Conservation (phyloP, 2,329 filamentous ascomycete species). For the Penicillium palitans region DNA sequence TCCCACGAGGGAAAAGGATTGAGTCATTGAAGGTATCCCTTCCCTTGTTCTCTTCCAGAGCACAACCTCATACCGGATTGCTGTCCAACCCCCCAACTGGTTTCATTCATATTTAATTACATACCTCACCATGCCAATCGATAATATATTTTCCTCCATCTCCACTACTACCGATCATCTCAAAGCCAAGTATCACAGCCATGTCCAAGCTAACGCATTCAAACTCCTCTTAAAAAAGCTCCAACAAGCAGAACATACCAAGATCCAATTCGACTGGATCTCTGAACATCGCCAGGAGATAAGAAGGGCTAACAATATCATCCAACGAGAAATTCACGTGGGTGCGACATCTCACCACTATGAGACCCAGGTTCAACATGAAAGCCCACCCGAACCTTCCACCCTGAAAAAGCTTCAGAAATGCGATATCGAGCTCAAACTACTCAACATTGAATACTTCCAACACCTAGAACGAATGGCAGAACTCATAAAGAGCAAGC, state of each 20-base stretch:
- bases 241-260: no score
- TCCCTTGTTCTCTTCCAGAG: no score
- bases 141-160: no score
- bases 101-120: no score
- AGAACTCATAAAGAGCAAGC: background rate
- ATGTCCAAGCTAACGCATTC: no score
- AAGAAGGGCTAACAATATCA: background rate
- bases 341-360: background rate
- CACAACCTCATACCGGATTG: no score
- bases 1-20: background rate
- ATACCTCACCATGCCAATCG: no score
- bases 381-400: background rate
- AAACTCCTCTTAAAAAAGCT: no score
- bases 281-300: background rate
- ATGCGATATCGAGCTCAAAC: background rate
- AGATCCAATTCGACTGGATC: no score
- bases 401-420: background rate
- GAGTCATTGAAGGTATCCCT: no score
- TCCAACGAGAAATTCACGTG: background rate
- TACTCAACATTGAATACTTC: background rate
- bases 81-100: background rate
- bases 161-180: no score
- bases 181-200: no score
- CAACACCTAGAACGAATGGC: background rate
- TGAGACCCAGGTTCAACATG: background rate